phyloP scores from a whole-genome alignment of 306 rosid genomes.

The Castanospermum australe region DNA sequence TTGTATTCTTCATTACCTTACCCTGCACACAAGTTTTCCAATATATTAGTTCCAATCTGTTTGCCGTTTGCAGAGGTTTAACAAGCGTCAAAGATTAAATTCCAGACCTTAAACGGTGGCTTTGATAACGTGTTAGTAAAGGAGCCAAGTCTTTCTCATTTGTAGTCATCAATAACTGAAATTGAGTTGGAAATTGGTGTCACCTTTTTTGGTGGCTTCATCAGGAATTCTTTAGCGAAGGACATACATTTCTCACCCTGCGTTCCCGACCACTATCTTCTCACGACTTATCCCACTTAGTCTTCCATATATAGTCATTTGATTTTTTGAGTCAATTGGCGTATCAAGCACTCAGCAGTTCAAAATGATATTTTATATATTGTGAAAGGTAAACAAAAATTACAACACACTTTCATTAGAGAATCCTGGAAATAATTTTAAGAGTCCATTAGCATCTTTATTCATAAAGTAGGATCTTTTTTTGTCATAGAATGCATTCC shows the following conservation, averaged over 20 bases:
- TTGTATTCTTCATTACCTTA: background rate
- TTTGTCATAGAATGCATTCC: too few species aligned
- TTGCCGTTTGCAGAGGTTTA: background rate
- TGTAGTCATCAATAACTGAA: background rate
- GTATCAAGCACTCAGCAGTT: background rate
- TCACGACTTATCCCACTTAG: too few species aligned
- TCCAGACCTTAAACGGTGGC: background rate
- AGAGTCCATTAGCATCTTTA: background rate
- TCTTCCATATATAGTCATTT: background rate
- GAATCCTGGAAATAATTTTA: background rate
- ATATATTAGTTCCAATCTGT: background rate
- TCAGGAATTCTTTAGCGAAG: background rate
- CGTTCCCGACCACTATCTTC: background rate
- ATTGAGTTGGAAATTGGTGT: background rate
- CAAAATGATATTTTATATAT: background rate
- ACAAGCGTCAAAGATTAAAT: background rate
- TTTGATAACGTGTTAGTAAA: background rate
- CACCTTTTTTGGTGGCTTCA: background rate
- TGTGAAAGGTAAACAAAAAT: background rate
- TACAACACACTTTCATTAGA: background rate
- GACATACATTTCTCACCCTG: background rate
- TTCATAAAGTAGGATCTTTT: background rate
- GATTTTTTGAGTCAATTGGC: constrained; percentile 10
- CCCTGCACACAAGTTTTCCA: background rate
- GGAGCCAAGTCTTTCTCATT: background rate